Base-by-base conservation (phyloP, 1,139 yeast genomes). In the Meyerozyma smithsonii region DNA sequence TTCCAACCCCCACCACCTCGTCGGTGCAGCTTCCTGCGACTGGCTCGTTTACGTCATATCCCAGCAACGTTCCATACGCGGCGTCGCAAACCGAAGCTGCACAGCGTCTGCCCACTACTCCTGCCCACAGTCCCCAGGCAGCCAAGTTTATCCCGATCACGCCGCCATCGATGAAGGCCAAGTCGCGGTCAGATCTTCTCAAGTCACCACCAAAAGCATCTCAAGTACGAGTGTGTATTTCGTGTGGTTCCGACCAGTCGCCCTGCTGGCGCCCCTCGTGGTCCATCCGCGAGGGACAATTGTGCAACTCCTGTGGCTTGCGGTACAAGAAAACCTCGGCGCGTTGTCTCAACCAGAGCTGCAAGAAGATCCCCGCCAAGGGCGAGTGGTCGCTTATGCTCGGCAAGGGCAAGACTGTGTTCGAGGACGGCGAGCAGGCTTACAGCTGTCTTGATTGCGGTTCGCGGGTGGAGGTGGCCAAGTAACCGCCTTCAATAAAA, bases 231-330 rank as follows among this genome's bases (percentile, higher is more conserved):
- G 74, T 77, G 42, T 92, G 98, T 59, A 82, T 92, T 24, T 87
- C 97, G 4, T 92, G 98, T 64, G 89, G 90, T 10, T 81, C 94
- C 1, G 86, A 83, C 47, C 95, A 85, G 51, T 86, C 96, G 10
- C 98, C 98, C 8, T 92, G 98, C 62, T 92, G 98, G 98, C 78
- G 98, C 58, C 98, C 98, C 2, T 84, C 95, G 6, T 92, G 98
- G 98, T 81, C 94, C 3, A 67, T 73, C 36, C 75, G 81, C 52
- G 88, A 84, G 45, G 97, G 97, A 12, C 97, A 90, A 64, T 73
- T 92, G 52, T 92, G 98, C 68, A 92, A 92, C 59, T 87, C 96
- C 1, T 92, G 98, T 65, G 98, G 98, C 1, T 71, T 92, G 52
- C 73, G 98, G 49, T 92, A 87, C 66, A 89, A 92, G 62, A 92